Evolutionary conservation across 371 early-diverging fungal genomes (phyloP).

Genomic region (Rhizopus stolonifer): DNA sequence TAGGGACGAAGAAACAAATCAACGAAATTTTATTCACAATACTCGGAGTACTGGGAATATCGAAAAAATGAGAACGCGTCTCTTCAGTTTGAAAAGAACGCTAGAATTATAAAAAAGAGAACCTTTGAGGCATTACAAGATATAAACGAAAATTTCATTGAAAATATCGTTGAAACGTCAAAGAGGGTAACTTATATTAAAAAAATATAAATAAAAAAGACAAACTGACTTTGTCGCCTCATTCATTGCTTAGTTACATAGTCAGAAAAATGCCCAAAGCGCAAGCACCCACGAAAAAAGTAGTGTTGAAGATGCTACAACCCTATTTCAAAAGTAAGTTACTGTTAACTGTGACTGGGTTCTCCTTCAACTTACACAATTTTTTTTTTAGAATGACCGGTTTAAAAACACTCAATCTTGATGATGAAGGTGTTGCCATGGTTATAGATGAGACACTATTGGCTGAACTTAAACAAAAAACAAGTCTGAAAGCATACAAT

Average conservation of each 20-base stretch:
- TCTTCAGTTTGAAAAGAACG: too few relatives aligned
- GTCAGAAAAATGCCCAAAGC: background rate
- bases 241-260: slow-evolving; percentile 1
- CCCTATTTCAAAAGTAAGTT: background rate
- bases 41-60: too few relatives aligned
- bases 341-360: background rate
- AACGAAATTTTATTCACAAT: too few relatives aligned
- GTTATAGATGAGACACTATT: background rate
- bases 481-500: background rate
- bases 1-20: too few relatives aligned
- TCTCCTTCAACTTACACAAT: slow-evolving; percentile 2
- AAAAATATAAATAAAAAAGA: slow-evolving; percentile 3
- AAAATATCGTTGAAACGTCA: too few relatives aligned
- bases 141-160: too few relatives aligned
- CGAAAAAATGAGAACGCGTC: too few relatives aligned
- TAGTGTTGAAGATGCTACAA: background rate
- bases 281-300: background rate
- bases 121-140: too few relatives aligned
- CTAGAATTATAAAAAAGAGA: too few relatives aligned
- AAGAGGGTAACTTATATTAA: background rate
- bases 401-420: slow-evolving; percentile 1
- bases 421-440: slow-evolving; percentile 3
- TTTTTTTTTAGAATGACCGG: slow-evolving; percentile 1
- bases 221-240: background rate
- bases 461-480: background rate